Conservation (phyloP, 441 rosid species). For the Populus hybrid region DNA sequence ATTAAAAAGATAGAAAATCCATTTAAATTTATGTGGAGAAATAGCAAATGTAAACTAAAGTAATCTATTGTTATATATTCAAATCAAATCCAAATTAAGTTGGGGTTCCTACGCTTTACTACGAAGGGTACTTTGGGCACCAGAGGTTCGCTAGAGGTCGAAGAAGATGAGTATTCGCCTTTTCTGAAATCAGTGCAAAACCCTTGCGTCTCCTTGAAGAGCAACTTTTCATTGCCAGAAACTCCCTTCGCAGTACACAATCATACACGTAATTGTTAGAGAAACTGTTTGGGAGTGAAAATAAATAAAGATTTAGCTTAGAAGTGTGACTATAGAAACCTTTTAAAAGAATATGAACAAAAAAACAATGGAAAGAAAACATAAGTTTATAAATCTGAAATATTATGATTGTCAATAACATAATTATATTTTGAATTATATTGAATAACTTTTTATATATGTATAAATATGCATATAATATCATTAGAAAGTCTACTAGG, state of each 20-base stretch:
- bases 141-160: conserved; percentile 73
- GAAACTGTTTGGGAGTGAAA: no score
- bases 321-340: no score
- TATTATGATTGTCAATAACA: no score
- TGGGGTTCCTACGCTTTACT: conserved; percentile 62
- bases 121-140: conserved; percentile 87
- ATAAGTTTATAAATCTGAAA: no score
- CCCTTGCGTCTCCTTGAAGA: conserved; percentile 42
- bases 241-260: background rate
- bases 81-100: background rate
- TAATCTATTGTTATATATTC: background rate
- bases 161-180: conserved; percentile 68
- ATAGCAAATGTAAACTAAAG: background rate
- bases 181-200: conserved; percentile 57
- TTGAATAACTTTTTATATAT: no score
- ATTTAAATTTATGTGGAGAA: background rate
- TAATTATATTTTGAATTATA: no score
- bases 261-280: background rate
- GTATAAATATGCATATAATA: no score
- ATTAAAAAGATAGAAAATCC: background rate
- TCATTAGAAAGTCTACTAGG: no score
- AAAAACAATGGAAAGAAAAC: no score
- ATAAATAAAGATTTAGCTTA: no score
- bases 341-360: no score
- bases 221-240: conserved; percentile 15